phyloP scores from a whole-genome alignment of 805 yeast genomes.

The Candida maris region DNA sequence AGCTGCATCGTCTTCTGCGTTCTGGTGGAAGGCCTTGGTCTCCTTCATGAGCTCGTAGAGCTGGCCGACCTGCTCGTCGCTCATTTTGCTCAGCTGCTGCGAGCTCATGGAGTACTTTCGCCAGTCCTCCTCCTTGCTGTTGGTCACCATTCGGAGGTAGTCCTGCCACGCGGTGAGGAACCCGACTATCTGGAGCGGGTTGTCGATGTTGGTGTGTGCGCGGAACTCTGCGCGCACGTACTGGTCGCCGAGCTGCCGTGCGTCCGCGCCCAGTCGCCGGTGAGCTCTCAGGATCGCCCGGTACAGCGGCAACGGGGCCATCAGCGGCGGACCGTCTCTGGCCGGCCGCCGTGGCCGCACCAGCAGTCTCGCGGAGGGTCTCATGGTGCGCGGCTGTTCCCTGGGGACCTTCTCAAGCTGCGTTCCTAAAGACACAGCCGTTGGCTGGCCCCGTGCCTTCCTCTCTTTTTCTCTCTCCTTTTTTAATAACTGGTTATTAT shows the following conservation, averaged over 20 bases:
- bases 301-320: constrained; percentile 82
- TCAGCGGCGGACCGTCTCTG: constrained; percentile 40
- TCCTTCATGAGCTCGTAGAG: constrained; percentile 77
- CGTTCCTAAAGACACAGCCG: no score
- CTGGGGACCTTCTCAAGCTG: no score
- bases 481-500: no score
- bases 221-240: constrained; percentile 89
- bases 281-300: constrained; percentile 83
- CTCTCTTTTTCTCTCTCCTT: no score
- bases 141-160: constrained; percentile 50
- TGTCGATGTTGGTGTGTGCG: constrained; percentile 75
- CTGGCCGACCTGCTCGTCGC: constrained; percentile 87
- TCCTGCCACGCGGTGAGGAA: constrained; percentile 95
- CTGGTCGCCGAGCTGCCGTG: constrained; percentile 79
- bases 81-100: constrained; percentile 72
- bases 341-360: constrained; percentile 30
- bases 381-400: constrained; percentile 9
- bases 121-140: constrained; percentile 57
- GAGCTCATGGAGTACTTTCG: constrained; percentile 56
- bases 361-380: constrained; percentile 28
- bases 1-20: constrained; percentile 8
- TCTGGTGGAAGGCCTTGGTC: constrained; percentile 35
- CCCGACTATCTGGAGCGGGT: constrained; percentile 92
- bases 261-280: constrained; percentile 57
- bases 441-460: no score